phyloP scores from a whole-genome alignment of 306 rosid genomes.

The Prunus campanulata region DNA sequence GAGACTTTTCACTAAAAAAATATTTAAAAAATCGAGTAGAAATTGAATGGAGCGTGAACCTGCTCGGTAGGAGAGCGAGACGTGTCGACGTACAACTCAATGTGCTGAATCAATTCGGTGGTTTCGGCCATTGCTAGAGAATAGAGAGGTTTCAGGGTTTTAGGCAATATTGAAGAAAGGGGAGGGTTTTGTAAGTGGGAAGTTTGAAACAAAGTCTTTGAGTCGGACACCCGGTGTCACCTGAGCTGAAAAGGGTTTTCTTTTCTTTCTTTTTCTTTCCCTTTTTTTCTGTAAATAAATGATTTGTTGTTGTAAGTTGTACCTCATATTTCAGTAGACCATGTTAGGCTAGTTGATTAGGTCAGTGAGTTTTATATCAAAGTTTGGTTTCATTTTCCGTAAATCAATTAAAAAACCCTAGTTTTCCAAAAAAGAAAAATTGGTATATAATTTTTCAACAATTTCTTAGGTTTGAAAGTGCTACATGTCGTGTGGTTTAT shows the following conservation, averaged over 20 bases:
- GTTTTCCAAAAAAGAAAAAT: no score
- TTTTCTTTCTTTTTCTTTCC: no score
- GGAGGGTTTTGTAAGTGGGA: constrained; percentile 3
- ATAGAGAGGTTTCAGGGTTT: constrained; percentile 36
- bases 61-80: constrained; percentile 60
- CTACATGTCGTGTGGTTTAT: no score
- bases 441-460: no score
- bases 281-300: neutral
- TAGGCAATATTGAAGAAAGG: neutral
- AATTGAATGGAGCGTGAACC: constrained; percentile 39
- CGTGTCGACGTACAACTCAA: constrained; percentile 71
- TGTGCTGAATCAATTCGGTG: constrained; percentile 46
- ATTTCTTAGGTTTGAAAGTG: no score
- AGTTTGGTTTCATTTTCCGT: no score
- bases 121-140: constrained; percentile 53
- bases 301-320: no score
- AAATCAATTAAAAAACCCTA: no score
- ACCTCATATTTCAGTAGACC: no score
- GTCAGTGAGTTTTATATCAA: no score
- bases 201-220: neutral
- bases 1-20: neutral
- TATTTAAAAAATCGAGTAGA: neutral
- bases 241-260: neutral
- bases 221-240: neutral
- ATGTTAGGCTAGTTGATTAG: no score